Evolutionary conservation across 169 alveolate species (phyloP), one percentile per base, ranked within the genome.

Genomic region (Blepharisma undulans): DNA sequence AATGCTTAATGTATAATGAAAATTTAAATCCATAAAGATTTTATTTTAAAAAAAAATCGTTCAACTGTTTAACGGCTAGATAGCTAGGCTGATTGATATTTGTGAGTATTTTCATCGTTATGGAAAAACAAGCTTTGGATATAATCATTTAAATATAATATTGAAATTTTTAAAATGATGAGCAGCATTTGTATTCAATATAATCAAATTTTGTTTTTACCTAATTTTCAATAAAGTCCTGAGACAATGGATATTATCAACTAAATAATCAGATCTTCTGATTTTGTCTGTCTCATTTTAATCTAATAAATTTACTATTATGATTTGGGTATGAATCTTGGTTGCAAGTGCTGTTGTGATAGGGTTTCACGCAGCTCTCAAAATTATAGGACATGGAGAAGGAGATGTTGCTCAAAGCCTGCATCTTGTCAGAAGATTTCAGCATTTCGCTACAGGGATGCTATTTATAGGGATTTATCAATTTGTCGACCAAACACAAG

Each of bases 361-460:
- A 27, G 86, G 86, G 10, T 78, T 78, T 78, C 86, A 78, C 34
- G 34, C 34, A 22, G 29, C 34, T 25, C 60, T 78, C 34, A 78
- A 32, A 78, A 32, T 25, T 22, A 27, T 78, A 21, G 29, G 25
- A 78, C 71, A 29, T 78, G 86, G 86, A 25, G 34, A 78, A 78
- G 60, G 86, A 27, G 71, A 78, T 4, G 22, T 78, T 7, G 34
- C 86, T 25, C 10, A 27, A 29, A 32, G 86, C 18, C 34, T 78
- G 4, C 86, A 78, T 78, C 86, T 32, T 21, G 60, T 78, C 18
- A 2, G 86, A 78, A 78, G 86, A 78, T 34, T 78, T 78, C 86
- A 78, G 86, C 86, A 78, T n/a, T 27, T 78, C 10, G 25, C 34
- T 16, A 78, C 66, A 27, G 86, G 86, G 8, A 21, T 78, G 29